These are phyloP conservation scores for Lithohypha guttulata DNA, from an alignment of 2,329 filamentous ascomycete species.

Conservation along the genomic window DNA sequence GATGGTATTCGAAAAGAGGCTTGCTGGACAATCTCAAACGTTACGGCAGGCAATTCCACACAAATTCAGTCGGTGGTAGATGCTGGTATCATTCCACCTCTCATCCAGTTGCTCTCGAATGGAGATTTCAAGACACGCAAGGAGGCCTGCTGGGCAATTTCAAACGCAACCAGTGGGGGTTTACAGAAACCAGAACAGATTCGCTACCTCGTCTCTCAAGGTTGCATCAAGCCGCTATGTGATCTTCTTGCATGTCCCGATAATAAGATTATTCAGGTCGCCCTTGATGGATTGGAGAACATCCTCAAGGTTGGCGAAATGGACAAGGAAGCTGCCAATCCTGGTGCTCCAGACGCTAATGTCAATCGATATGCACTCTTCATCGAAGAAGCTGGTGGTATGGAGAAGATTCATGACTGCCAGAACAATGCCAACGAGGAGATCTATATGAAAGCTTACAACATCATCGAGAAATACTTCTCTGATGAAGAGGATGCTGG, in stretches of 20 bases:
- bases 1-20: conserved; percentile 98
- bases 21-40: conserved; percentile 99
- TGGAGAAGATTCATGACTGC: conserved; percentile 99
- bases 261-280: conserved; percentile 99
- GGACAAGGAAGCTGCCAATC: conserved; percentile 81
- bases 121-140: conserved; percentile 98
- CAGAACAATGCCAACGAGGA: conserved; percentile 99
- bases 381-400: conserved; percentile 96
- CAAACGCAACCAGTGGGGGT: conserved; percentile 92
- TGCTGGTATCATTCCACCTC: conserved; percentile 87
- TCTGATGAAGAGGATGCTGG: conserved; percentile 85
- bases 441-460: conserved; percentile 99
- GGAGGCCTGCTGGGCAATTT: conserved; percentile 99
- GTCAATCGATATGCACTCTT: conserved; percentile 97
- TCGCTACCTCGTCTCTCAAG: conserved; percentile 81
- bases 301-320: conserved; percentile 98
- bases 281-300: conserved; percentile 94
- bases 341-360: conserved; percentile 51
- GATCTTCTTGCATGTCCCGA: conserved; percentile 92
- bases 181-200: conserved; percentile 99
- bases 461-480: conserved; percentile 99
- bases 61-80: conserved; percentile 97
- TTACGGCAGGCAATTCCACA: conserved; percentile 93
- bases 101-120: conserved; percentile 92
- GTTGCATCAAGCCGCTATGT: conserved; percentile 94